Evolutionary conservation across 1,284 basidiomycete genomes (phyloP), one percentile per base, ranked within the genome.

Genomic region (Papiliotrema terrestris): DNA sequence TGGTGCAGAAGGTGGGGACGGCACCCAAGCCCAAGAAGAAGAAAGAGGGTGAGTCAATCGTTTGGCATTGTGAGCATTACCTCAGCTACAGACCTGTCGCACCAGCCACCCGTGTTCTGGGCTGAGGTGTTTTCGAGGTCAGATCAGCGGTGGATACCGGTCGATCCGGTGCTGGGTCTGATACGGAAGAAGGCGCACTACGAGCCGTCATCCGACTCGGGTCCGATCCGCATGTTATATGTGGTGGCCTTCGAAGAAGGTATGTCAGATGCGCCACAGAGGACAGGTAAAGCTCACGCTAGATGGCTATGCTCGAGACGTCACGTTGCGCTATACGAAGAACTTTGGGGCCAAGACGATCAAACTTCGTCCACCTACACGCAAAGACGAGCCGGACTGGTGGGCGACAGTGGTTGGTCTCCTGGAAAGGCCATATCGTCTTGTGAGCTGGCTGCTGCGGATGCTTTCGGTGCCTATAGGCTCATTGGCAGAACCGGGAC

Each of bases 161-260:
- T 98, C 42, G 96, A 99, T 73, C 91, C 92, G 3, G 82, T 94
- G 26, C 84, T 88, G 13, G 85, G 82, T 41, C 81, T 86, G 50
- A 85, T 94, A 57, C 87, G 92, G 64, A 89, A 88, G 66, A 84
- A 85, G 60, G 85, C 84, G 54, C 79, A 83, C 23, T 98, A 95
- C 77, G 93, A 98, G 73, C 95, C 95, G 0, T 73, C 50, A 44
- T 61, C 67, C 53, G 62, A 79, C 68, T 64, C 67, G 58, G 71
- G 83, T 43, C 85, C 91, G 60, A 95, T 97, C 68, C 83, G 91
- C 50, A 88, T 98, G 83, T 77, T 90, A 8, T 99, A 98, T 74
- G 94, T 98, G 1, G 78, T 98, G 2, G 94, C 88, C 0, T 87
- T 93, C 49, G 96, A 99, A 74, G 95, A 98, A 72, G 92, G 94